Evolutionary conservation across 1,284 basidiomycete genomes (phyloP), one percentile per base, ranked within the genome.

Genomic region (Grifola frondosa): DNA sequence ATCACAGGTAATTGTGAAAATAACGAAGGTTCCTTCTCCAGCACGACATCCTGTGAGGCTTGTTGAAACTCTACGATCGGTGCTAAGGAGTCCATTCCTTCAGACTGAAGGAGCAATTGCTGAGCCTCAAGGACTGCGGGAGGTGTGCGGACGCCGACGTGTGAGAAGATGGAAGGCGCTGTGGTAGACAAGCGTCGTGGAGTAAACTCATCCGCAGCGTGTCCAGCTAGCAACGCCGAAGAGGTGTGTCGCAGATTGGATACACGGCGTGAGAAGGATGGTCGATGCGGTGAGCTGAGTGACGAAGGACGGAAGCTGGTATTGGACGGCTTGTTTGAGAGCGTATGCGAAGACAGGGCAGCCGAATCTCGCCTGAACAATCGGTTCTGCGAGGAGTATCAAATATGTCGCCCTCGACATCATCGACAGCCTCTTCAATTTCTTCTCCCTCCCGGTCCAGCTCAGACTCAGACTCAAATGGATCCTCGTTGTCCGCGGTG

Each of bases 401-500:
- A 37, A 56, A 51, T 20, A 62, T 57, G 16, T 64, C 61, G 22
- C 57, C 63, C 23, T 61, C 67, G 20, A 60, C 58, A 22, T 60
- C 61, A 31, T 62, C 64, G n/a, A 64, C 66, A 6, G 54, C 59
- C 10, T 64, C 54, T 2, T 62, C 67, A 9, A 34, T 42, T 7
- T 48, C 44, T 6, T 52, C 59, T n/a, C 53, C 52, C 33, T 58
- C 54, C 13, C 54, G 56, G 30, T 60, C 59, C 15, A 65, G 64
- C 26, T 58, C 54, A 16, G 65, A 69, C 16, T 63, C 61, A 21
- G 73, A 72, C 56, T 81, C 80, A 51, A 86, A 85, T 4, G 80
- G 78, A 49, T 88, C 80, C 50, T 90, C 87, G 54, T 89, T 88
- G 55, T 94, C 92, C 8, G 83, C 88, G 47, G 91, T 91, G 70